These are phyloP conservation scores for Leishmania braziliensis DNA, from an alignment of 208 protist genomes.

Conservation along the genomic window DNA sequence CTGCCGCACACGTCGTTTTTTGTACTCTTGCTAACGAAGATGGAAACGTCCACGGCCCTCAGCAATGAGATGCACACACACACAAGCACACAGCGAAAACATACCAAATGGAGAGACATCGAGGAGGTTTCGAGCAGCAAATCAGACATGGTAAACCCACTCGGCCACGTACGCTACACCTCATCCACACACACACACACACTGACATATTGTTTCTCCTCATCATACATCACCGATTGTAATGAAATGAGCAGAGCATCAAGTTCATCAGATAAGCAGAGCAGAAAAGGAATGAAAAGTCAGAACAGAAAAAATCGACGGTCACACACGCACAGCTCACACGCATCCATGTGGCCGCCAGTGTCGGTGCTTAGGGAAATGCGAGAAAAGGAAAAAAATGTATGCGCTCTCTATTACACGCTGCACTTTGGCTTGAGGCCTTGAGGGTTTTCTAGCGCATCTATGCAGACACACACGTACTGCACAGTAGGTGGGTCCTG, in stretches of 20 bases:
- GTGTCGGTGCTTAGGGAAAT: neutral
- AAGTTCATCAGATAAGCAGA: neutral
- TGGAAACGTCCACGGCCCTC: conserved; percentile 9
- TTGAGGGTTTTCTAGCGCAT: neutral
- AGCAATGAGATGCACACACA: neutral
- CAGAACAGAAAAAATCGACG: neutral
- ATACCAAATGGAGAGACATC: neutral
- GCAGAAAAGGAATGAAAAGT: neutral
- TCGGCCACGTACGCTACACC: neutral
- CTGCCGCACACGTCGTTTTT: neutral
- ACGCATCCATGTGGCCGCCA: neutral
- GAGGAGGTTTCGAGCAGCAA: neutral
- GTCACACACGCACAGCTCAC: neutral
- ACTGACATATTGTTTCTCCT: neutral
- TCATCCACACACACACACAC: conserved; percentile 6
- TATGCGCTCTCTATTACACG: neutral
- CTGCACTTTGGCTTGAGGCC: neutral
- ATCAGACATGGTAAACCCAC: neutral
- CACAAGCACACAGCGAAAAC: neutral
- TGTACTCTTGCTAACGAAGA: conserved; percentile 5
- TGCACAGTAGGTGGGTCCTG: neutral
- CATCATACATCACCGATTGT: neutral
- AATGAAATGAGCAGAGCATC: neutral
- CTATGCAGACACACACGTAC: neutral
- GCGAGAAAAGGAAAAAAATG: neutral